A percentile compares a stretch with the other conserved stretches of the same genome.
Conservation (phyloP, 2,329 filamentous ascomycete genomes). For the Ustulina deusta region DNA sequence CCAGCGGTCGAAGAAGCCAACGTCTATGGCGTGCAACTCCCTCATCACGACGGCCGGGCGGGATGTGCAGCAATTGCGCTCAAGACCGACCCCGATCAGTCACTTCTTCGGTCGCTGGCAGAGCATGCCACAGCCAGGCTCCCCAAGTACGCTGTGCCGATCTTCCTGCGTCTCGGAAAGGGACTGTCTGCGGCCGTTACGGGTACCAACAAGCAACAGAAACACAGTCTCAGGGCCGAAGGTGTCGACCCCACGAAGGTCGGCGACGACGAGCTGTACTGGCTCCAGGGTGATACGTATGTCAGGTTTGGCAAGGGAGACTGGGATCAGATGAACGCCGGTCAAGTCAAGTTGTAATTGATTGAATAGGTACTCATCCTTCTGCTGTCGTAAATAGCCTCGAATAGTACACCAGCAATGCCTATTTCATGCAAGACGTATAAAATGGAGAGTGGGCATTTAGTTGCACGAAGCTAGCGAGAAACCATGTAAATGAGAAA, state of each 20-base stretch:
- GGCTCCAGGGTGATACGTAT: constrained; percentile 75
- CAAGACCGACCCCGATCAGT: constrained; percentile 56
- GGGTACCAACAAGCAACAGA: constrained; percentile 91
- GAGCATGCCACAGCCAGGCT: constrained; percentile 67
- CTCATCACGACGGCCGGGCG: constrained; percentile 84
- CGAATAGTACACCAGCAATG: not conserved
- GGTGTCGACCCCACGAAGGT: constrained; percentile 76
- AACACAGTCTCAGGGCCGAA: constrained; percentile 76
- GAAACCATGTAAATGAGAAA: too few relatives aligned
- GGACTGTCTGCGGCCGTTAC: constrained; percentile 73
- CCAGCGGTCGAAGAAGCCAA: constrained; percentile 79
- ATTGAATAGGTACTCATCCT: not conserved
- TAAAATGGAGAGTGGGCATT: not conserved
- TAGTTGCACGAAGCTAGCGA: too few relatives aligned
- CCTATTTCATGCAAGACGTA: not conserved
- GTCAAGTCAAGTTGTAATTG: constrained; percentile 76
- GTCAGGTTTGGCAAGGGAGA: constrained; percentile 73
- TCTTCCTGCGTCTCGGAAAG: constrained; percentile 78
- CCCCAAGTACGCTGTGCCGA: constrained; percentile 79
- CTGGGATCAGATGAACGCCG: constrained; percentile 75
- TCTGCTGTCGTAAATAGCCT: not conserved
- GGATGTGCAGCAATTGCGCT: constrained; percentile 81
- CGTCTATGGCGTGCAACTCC: constrained; percentile 84
- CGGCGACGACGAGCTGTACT: constrained; percentile 65
- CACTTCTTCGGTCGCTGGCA: constrained; percentile 70